phyloP scores from a whole-genome alignment of 2,329 filamentous ascomycete species.

The Talaromyces atroroseus region DNA sequence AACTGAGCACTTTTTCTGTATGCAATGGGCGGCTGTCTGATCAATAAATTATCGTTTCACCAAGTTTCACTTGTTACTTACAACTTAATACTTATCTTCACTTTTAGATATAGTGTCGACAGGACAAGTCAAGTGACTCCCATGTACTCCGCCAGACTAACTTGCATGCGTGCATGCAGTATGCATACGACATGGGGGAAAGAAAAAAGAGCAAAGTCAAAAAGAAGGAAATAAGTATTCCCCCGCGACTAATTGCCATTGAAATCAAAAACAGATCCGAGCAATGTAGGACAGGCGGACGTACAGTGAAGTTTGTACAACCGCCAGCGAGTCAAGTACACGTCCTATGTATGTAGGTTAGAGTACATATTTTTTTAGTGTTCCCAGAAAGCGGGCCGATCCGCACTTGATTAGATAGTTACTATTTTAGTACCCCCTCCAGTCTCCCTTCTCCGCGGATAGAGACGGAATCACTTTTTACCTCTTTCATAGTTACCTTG shows the following conservation, averaged over 20 bases:
- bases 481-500: no score
- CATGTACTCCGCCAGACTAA: not conserved
- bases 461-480: not conserved
- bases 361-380: not conserved
- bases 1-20: conserved; percentile 21
- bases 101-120: not conserved
- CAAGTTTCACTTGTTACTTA: not conserved
- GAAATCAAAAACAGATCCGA: not conserved
- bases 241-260: not conserved
- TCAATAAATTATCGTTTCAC: conserved; percentile 20
- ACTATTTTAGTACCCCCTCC: not conserved
- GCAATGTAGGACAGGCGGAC: no score
- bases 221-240: not conserved
- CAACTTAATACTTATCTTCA: no score
- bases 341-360: not conserved
- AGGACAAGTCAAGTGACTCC: not conserved
- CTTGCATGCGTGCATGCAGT: not conserved
- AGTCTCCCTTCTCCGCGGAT: not conserved
- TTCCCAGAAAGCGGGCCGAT: conserved; percentile 14
- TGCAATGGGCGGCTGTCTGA: conserved; percentile 38
- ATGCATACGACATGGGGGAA: not conserved
- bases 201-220: not conserved
- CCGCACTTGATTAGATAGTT: not conserved
- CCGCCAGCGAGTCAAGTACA: not conserved
- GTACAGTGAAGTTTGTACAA: not conserved